Evolutionary conservation across 495 filamentous ascomycete genomes (phyloP).

Genomic region (Baudoinia panamericana): DNA sequence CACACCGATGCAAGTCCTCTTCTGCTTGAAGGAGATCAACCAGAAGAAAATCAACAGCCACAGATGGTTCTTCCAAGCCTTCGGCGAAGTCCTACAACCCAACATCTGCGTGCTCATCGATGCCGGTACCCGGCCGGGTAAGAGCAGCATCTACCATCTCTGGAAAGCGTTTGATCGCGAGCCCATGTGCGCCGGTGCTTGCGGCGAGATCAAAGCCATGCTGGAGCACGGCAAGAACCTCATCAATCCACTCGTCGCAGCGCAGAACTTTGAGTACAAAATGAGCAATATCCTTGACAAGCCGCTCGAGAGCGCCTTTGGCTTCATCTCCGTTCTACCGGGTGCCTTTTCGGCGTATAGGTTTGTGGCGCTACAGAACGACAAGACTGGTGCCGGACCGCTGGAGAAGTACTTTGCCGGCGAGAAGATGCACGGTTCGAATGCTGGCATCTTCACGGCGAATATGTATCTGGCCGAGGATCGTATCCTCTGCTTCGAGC

Average conservation of each 20-base stretch:
- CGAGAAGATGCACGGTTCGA: conserved; percentile 92
- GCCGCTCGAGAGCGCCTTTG: conserved; percentile 91
- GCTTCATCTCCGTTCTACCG: conserved; percentile 92
- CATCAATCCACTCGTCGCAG: conserved; percentile 85
- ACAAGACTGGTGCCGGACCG: conserved; percentile 82
- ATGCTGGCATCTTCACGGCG: conserved; percentile 94
- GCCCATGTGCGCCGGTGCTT: conserved; percentile 92
- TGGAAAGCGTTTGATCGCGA: conserved; percentile 99
- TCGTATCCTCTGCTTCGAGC: conserved; percentile 97
- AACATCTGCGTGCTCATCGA: conserved; percentile 96
- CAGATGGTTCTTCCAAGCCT: conserved; percentile 98
- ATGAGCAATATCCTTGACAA: conserved; percentile 99
- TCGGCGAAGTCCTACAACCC: conserved; percentile 81
- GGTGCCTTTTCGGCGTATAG: conserved; percentile 98
- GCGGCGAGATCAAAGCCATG: conserved; percentile 99
- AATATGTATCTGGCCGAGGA: conserved; percentile 99
- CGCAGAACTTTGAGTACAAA: conserved; percentile 99
- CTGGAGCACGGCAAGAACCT: conserved; percentile 75
- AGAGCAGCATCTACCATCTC: conserved; percentile 86
- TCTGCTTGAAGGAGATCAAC: conserved; percentile 99
- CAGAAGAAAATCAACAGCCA: conserved; percentile 99
- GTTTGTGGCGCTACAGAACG: conserved; percentile 88
- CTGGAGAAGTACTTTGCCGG: conserved; percentile 95
- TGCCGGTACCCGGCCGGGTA: conserved; percentile 86
- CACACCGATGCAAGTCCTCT: conserved; percentile 88